Conservation (phyloP, 352 stramenopile species). For the Halophytophthora batemanensis region DNA sequence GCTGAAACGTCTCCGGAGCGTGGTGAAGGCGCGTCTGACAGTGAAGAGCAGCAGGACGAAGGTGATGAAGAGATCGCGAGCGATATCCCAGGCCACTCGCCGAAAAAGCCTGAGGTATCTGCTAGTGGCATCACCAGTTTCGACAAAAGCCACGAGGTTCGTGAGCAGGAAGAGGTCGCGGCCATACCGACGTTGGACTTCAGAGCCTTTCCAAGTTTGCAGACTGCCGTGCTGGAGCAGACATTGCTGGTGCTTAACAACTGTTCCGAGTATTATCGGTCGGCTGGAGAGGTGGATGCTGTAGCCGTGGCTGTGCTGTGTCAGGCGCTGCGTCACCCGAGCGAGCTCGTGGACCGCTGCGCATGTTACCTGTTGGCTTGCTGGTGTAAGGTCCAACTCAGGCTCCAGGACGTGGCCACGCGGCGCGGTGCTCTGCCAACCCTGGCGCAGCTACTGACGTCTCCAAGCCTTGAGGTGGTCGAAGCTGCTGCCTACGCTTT, state of each 20-base stretch:
- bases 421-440: constrained; percentile 36
- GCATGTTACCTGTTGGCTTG: constrained; percentile 60
- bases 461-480: constrained; percentile 50
- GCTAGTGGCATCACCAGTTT: constrained; percentile 4
- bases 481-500: constrained; percentile 62
- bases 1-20: neutral
- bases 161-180: constrained; percentile 7
- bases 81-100: constrained; percentile 13
- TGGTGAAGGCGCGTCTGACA: too few relatives aligned
- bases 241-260: constrained; percentile 67
- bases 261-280: constrained; percentile 50
- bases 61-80: constrained; percentile 22
- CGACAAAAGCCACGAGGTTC: constrained; percentile 21
- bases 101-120: constrained; percentile 12
- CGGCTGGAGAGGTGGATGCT: constrained; percentile 31
- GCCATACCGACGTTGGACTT: constrained; percentile 36
- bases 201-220: constrained; percentile 49
- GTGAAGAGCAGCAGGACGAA: constrained; percentile 5
- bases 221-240: constrained; percentile 65
- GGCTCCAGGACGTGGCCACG: constrained; percentile 48
- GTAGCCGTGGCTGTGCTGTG: constrained; percentile 60
- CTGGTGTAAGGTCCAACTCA: constrained; percentile 54
- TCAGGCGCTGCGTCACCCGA: constrained; percentile 52
- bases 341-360: constrained; percentile 67
- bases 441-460: constrained; percentile 62